A percentile compares a stretch with the other conserved stretches of the same genome.
These are phyloP conservation scores for Arabidopsis lyrata DNA, from an alignment of 441 rosid genomes.

Conservation along the genomic window DNA sequence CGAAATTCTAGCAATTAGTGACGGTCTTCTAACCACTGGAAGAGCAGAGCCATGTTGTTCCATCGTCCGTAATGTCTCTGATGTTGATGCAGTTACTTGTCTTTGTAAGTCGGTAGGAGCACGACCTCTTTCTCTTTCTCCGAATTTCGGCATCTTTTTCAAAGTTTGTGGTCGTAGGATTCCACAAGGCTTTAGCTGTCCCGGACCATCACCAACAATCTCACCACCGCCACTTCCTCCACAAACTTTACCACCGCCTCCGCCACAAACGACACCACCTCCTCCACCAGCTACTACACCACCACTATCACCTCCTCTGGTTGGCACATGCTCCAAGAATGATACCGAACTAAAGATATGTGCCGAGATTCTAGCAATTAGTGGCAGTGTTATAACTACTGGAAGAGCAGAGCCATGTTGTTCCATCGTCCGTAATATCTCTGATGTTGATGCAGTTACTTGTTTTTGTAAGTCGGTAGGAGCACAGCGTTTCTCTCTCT, in stretches of 20 bases:
- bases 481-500: neutral
- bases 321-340: neutral
- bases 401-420: constrained; percentile 21
- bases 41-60: constrained; percentile 24
- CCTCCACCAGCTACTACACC: neutral
- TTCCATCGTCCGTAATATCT: constrained; percentile 4
- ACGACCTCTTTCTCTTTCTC: constrained; percentile 5
- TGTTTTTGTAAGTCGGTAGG: constrained; percentile 9
- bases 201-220: neutral
- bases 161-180: neutral
- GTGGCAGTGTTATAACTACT: neutral
- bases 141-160: neutral
- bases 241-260: neutral
- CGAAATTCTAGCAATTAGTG: neutral
- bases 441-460: constrained; percentile 4
- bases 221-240: neutral
- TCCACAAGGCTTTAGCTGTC: constrained; percentile 25
- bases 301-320: neutral
- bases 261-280: neutral
- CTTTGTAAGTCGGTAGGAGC: constrained; percentile 9
- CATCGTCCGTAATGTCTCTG: constrained; percentile 1
- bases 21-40: neutral
- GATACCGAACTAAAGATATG: neutral
- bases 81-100: constrained; percentile 8
- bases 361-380: neutral